Evolutionary conservation across 805 yeast species (phyloP), one percentile per base, ranked within the genome.

Genomic region (Schizosaccharomyces japonicus): DNA sequence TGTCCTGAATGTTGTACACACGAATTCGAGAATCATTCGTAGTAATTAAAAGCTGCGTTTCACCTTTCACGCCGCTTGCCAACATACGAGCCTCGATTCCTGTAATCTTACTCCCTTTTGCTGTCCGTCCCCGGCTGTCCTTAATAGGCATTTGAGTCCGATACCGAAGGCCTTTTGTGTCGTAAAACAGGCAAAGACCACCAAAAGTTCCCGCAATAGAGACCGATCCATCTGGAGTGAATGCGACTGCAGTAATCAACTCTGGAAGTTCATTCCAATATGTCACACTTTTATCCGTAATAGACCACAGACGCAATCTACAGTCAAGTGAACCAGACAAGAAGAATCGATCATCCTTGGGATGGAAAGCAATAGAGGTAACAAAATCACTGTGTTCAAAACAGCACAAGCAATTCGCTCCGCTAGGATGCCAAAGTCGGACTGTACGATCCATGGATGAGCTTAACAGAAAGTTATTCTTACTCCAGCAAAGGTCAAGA

Each of bases 401-500:
- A 0, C 75, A 67, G 45, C 78, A 69, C 15, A 85, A 63, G 47
- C 82, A 74, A 13, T 65, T 68, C 1, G 61, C 63, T 45, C 85
- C 67, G 34, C 80, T 81, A 10, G 78, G 70, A 59, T 85, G 92
- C 95, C 95, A 85, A 44, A 85, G 63, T 52, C 73, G 72, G 1
- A 76, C 93, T 0, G 92, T 78, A 52, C 73, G 70, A 61, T 85
- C 96, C 78, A 80, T 79, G 1, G 93, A 79, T 3, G 90, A 76
- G 0, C 90, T 69, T 1, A 83, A 58, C 28, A 87, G 58, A 54
- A 85, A 85, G 57, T 78, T 78, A 61, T 83, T 84, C 54, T 77
- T 78, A 47, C 92, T 78, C 95, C 95, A 85, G 55, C 80, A 81
- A 30, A 85, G 57, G 8, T 80, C 73, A n/a, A 82, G 59, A 13